These are phyloP conservation scores for Xylona heveae DNA, from an alignment of 495 filamentous ascomycete species.

Conservation along the genomic window DNA sequence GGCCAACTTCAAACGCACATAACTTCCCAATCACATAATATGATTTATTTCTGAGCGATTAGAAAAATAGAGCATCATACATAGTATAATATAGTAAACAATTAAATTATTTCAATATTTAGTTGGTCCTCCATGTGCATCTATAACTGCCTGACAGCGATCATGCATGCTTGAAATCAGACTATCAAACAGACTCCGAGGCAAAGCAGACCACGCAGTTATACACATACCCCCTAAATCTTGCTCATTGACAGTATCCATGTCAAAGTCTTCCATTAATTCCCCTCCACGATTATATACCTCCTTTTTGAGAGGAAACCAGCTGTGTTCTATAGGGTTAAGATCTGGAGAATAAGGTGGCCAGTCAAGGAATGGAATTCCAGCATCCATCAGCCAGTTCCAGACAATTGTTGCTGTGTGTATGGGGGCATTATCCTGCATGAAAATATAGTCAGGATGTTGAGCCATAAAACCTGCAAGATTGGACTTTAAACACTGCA, in stretches of 20 bases:
- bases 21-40: too few species aligned
- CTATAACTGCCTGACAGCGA: conserved; percentile 4
- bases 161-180: conserved; percentile 1
- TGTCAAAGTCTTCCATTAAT: too few species aligned
- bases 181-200: background rate
- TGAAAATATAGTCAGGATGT: background rate
- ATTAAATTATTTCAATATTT: too few species aligned
- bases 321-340: conserved; percentile 10
- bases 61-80: too few species aligned
- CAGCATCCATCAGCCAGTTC: conserved; percentile 4
- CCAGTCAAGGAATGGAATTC: conserved; percentile 5
- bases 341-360: conserved; percentile 9
- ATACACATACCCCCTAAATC: too few species aligned
- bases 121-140: background rate
- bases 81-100: too few species aligned
- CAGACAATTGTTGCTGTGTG: conserved; percentile 1
- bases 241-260: too few species aligned
- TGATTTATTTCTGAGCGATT: too few species aligned
- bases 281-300: too few species aligned
- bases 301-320: conserved; percentile 6
- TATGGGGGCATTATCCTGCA: background rate
- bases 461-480: background rate
- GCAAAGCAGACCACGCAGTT: conserved; percentile 1
- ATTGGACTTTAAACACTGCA: background rate
- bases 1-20: too few species aligned